Evolutionary conservation across 2,329 filamentous ascomycete genomes (phyloP).

Genomic region (Berkeleyomyces rouxiae): DNA sequence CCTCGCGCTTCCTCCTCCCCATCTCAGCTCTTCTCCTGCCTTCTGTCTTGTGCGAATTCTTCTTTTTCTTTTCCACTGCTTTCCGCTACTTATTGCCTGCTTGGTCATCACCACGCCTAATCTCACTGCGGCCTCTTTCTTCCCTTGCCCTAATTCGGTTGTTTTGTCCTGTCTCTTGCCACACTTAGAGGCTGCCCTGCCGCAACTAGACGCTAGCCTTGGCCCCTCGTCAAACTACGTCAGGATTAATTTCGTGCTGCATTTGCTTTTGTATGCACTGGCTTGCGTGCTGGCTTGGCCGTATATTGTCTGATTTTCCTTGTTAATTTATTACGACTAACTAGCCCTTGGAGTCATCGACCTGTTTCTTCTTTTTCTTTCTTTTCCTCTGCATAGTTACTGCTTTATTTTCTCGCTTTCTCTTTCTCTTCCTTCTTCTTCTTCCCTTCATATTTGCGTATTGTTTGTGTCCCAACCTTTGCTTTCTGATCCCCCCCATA

Average conservation of each 20-base stretch:
- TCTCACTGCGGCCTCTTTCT: neutral
- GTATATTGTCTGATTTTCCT: constrained; percentile 8
- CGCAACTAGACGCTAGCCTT: neutral
- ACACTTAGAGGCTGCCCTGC: neutral
- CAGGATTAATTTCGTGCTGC: constrained; percentile 7
- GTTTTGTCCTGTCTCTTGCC: constrained; percentile 1
- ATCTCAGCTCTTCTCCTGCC: constrained; percentile 9
- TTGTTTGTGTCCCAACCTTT: neutral
- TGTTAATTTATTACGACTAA: neutral
- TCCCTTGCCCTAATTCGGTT: constrained; percentile 6
- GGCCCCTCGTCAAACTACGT: neutral
- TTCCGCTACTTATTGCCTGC: neutral
- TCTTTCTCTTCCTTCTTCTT: neutral
- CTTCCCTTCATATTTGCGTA: neutral
- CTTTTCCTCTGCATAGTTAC: neutral
- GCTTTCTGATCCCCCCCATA: neutral
- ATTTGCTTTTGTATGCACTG: constrained; percentile 4
- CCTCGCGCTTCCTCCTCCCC: constrained; percentile 11
- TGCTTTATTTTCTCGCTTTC: neutral
- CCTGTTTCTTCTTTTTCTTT: constrained; percentile 6
- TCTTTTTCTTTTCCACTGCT: constrained; percentile 6
- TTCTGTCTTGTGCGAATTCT: neutral
- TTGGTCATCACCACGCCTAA: constrained; percentile 3
- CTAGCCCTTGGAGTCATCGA: neutral
- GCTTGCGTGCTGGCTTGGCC: constrained; percentile 4